Evolutionary conservation across 352 stramenopile genomes (phyloP), one percentile per base, ranked within the genome.

Genomic region (Phytophthora multivora): DNA sequence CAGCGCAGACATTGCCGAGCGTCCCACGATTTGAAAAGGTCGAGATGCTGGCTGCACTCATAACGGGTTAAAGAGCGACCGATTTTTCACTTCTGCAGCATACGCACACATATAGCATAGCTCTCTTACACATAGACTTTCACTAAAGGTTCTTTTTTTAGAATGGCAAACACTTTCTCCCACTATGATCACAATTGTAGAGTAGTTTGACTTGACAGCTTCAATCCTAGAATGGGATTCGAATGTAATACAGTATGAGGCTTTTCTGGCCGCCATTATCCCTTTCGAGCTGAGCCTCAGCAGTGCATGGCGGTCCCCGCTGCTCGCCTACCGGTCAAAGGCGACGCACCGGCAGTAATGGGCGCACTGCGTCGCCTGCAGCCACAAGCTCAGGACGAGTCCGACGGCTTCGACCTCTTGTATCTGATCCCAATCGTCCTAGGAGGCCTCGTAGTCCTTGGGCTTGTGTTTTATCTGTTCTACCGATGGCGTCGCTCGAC

Each of bases 371-470:
- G 54, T 21, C 53, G 54, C 23, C 53, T 69, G 13, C 4, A 43
- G 42, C 23, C 50, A 3, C 12, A 23, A 40, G 15, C 15, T 16
- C 48, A 47, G 12, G 28, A 23, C 33, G 30, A n/a, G 4, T 43
- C 54, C 4, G 25, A 57, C 40, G 39, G 56, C 35, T 80, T 80
- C 54, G 51, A 80, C 38, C 21, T 75, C 35, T 40, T 75, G 33
- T 72, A 73, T 23, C 54, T 80, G 6, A 66, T 77, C 57, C 60
- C 64, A 38, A 75, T 77, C 52, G 16, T 75, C 28, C 42, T 66
- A 3, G 41, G 51, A 0, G 59, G 26, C 0, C 52, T 59, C 2
- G 13, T 63, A 2, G 28, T 77, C 5, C 31, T 74, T 2, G 0
- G 66, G 2, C 15, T 55, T 12, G 13, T 66, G 12, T 28, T 64